These are phyloP conservation scores for Alternaria tenuissima DNA, from an alignment of 2,329 filamentous ascomycete species.

Conservation along the genomic window DNA sequence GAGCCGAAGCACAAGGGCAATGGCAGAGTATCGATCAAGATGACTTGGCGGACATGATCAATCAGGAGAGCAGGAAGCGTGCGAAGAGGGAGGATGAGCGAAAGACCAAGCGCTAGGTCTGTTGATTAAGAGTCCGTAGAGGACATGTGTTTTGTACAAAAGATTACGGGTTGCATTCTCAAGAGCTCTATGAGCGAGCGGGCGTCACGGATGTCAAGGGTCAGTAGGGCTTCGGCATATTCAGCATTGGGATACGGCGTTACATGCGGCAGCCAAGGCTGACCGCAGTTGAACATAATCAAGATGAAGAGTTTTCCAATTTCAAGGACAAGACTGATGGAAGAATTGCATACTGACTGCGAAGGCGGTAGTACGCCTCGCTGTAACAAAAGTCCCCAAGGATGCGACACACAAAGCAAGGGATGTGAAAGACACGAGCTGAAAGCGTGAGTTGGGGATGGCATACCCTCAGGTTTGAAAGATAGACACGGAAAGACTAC, in stretches of 20 bases:
- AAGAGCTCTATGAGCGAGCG: constrained; percentile 27
- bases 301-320: constrained; percentile 30
- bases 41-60: constrained; percentile 95
- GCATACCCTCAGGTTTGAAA: background rate
- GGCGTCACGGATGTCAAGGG: constrained; percentile 34
- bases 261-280: constrained; percentile 25
- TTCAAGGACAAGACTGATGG: constrained; percentile 15
- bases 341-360: constrained; percentile 18
- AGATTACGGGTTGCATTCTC: constrained; percentile 24
- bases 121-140: constrained; percentile 13
- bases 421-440: constrained; percentile 10
- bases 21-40: constrained; percentile 84
- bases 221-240: constrained; percentile 20
- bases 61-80: constrained; percentile 88
- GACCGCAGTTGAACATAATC: constrained; percentile 38
- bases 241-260: constrained; percentile 40
- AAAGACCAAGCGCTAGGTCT: constrained; percentile 62
- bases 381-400: background rate
- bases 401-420: constrained; percentile 8
- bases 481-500: background rate
- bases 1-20: constrained; percentile 66
- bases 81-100: constrained; percentile 87
- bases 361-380: constrained; percentile 3
- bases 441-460: background rate
- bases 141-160: constrained; percentile 32